Conservation (phyloP, 208 protist genomes). For the Wallacemonas sp. region DNA sequence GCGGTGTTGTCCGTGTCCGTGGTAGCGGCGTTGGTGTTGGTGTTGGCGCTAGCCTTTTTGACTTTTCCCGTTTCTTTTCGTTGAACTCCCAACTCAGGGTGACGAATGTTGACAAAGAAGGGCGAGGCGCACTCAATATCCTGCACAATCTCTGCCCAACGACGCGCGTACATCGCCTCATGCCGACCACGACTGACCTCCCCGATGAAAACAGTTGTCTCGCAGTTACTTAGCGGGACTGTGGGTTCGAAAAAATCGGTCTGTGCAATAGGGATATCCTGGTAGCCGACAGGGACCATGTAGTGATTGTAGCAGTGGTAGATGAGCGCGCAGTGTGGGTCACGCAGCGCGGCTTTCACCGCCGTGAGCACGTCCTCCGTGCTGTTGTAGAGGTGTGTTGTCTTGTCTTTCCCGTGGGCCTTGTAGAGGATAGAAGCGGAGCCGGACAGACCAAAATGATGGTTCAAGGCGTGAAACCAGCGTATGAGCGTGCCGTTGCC, state of each 20-base stretch:
- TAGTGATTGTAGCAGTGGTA: conserved; percentile 96
- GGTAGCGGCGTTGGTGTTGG: neutral
- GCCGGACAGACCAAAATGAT: conserved; percentile 59
- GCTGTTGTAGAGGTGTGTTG: conserved; percentile 57
- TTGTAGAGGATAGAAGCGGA: conserved; percentile 87
- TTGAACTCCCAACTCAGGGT: conserved; percentile 83
- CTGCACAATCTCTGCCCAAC: conserved; percentile 82
- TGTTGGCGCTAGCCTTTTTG: conserved; percentile 22
- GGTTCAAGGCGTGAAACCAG: conserved; percentile 91
- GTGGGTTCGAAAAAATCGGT: conserved; percentile 62
- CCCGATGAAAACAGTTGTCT: conserved; percentile 89
- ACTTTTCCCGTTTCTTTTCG: conserved; percentile 18
- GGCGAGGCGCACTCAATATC: conserved; percentile 79
- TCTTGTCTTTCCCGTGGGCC: conserved; percentile 61
- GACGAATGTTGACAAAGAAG: conserved; percentile 89
- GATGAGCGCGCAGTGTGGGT: conserved; percentile 81
- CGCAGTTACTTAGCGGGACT: conserved; percentile 40
- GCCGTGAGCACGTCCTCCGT: conserved; percentile 43
- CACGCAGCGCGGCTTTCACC: conserved; percentile 68
- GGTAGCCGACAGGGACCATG: conserved; percentile 91
- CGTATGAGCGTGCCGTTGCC: conserved; percentile 89
- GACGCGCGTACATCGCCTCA: conserved; percentile 81
- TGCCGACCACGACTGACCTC: conserved; percentile 88
- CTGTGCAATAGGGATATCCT: conserved; percentile 79
- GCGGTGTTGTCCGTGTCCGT: neutral